Evolutionary conservation across 139 green algal species (phyloP).

Genomic region (Chlamydomonas urium): DNA sequence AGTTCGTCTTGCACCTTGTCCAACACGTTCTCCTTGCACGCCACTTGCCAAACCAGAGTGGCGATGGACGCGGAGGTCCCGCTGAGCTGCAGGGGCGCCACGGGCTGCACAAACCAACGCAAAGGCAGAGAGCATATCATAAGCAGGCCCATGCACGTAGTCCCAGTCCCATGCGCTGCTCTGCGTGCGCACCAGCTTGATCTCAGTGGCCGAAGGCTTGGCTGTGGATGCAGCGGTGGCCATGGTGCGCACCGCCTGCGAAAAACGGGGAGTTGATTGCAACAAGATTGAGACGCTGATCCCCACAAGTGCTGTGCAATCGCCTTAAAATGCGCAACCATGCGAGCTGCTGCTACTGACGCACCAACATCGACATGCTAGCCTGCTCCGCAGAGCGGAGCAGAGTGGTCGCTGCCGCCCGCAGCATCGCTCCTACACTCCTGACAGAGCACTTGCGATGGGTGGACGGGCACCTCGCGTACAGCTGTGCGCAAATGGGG

Average conservation of each 20-base stretch:
- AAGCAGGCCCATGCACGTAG: neutral
- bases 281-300: neutral
- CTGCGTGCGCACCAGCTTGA: constrained; percentile 20
- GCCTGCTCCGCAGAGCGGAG: neutral
- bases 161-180: neutral
- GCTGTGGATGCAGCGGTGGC: neutral
- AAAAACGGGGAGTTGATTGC: too few species aligned
- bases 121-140: neutral
- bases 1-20: constrained; percentile 60
- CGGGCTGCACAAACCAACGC: constrained; percentile 43
- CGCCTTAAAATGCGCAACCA: neutral
- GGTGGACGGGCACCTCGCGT: too few species aligned
- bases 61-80: constrained; percentile 43
- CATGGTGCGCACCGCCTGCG: neutral
- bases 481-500: too few species aligned
- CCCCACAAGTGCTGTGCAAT: neutral
- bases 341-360: neutral
- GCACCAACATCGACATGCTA: neutral
- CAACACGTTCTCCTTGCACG: constrained; percentile 54
- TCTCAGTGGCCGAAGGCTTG: neutral
- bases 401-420: neutral
- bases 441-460: too few species aligned
- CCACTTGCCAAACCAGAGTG: constrained; percentile 47
- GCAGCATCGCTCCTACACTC: neutral
- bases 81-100: constrained; percentile 40